These are phyloP conservation scores for Linderniella brevidens DNA, from an alignment of 257 asterid species.

Conservation along the genomic window DNA sequence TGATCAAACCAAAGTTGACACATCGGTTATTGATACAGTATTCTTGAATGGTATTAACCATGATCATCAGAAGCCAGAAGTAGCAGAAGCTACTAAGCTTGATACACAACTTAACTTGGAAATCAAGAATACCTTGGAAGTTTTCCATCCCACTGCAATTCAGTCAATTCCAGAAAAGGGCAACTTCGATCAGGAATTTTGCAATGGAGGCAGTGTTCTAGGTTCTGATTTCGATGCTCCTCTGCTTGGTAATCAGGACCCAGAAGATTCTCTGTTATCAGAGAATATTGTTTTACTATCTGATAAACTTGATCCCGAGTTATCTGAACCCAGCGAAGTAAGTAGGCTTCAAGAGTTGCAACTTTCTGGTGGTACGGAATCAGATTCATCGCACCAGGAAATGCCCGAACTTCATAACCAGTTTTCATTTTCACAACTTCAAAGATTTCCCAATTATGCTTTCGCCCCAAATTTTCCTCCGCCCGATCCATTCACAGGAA, in stretches of 20 bases:
- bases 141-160: too few species aligned
- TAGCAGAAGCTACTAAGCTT: not conserved
- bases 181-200: too few species aligned
- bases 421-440: conserved; percentile 16
- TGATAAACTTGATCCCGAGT: too few species aligned
- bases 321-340: too few species aligned
- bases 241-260: too few species aligned
- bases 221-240: too few species aligned
- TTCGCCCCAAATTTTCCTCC: conserved; percentile 15
- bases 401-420: conserved; percentile 3
- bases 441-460: conserved; percentile 12
- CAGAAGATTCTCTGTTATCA: too few species aligned
- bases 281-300: too few species aligned
- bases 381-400: not conserved
- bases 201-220: too few species aligned
- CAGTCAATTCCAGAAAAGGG: too few species aligned
- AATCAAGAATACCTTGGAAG: too few species aligned
- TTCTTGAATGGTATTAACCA: conserved; percentile 5
- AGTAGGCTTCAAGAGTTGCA: not conserved
- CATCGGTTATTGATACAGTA: conserved; percentile 9
- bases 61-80: not conserved
- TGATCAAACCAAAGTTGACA: conserved; percentile 16
- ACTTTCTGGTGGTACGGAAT: not conserved
- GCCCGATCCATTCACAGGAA: conserved; percentile 13
- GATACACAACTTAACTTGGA: conserved; percentile 10